Base-by-base conservation (phyloP, 2,329 filamentous ascomycete species). In the Epichloe bromicola region DNA sequence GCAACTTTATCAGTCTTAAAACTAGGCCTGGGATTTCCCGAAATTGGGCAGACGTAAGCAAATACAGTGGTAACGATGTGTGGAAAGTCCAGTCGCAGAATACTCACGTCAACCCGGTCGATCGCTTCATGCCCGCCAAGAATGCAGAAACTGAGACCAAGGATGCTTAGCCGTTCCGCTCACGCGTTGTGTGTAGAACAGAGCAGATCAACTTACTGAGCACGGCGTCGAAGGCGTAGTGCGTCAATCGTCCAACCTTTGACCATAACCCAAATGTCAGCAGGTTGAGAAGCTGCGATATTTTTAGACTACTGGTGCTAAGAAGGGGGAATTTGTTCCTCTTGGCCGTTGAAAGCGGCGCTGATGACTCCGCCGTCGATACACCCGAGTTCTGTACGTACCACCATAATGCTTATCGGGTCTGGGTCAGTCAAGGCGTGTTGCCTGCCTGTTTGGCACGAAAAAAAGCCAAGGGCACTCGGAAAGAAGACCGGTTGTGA, bases 211-310 rank as follows among this genome's bases (percentile, higher is more conserved):
- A 75, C 85, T 61, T 80, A 93, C 88, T 75, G 61, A 97, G 81
- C 60, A 97, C 88, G 57, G 91, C 91, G 72, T 97, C 91, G 69
- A 97, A 91, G 64, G 89, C 88, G 74, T 94, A 95, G 74, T 97
- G 91, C 67, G 87, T 86, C 63, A 97, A 73, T 70, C 86, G 84
- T 75, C 90, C 91, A 71, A 97, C 78, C 91, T 96, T 83, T 72
- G 73, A 75, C 76, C 73, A 80, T 60, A 83, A 72, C 68, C 77
- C 80, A 71, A 85, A 76, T 67, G 79, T 82, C 74, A 83, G 79
- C 70, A 82, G 74, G 71, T 81, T 75, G 72, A 82, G 77, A 67
- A 82, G 69, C 76, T 81, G 68, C 61, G 53, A 58, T 14, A 63
- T 60, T 60, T 61, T 69, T 68, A 67, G 66, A 67, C 56, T 54